These are phyloP conservation scores for Trifolium dubium DNA, from an alignment of 306 rosid species.

Conservation along the genomic window DNA sequence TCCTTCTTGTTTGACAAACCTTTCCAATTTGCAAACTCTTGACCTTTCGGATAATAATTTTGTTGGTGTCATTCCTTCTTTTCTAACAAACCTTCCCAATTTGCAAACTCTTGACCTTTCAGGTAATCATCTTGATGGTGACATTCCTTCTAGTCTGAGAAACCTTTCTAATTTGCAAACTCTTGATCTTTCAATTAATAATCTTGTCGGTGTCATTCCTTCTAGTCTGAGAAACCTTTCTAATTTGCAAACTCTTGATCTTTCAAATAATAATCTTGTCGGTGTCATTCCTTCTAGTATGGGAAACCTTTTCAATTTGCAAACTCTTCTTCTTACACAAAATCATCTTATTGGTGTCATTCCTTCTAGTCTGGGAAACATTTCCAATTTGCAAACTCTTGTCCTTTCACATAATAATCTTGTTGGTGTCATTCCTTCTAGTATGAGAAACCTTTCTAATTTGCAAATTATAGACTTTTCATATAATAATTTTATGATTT, in stretches of 20 bases:
- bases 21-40: constrained; percentile 11
- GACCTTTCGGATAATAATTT: background rate
- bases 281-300: background rate
- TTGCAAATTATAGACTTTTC: background rate
- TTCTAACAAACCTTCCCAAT: constrained; percentile 28
- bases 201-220: constrained; percentile 1
- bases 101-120: constrained; percentile 9
- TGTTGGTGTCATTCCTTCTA: constrained; percentile 11
- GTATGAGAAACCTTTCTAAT: background rate
- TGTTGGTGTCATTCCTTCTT: constrained; percentile 3
- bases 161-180: constrained; percentile 16
- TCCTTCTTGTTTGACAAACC: background rate
- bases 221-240: constrained; percentile 23
- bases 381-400: constrained; percentile 34
- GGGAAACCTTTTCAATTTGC: constrained; percentile 12
- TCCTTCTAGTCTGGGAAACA: constrained; percentile 24
- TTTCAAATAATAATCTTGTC: fast-evolving
- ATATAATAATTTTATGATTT: too few species aligned
- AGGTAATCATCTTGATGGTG: fast-evolving
- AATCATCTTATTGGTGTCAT: too few species aligned
- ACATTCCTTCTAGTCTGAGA: background rate
- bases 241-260: constrained; percentile 27
- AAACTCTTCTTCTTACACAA: background rate
- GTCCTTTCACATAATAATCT: fast-evolving
- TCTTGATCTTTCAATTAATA: background rate